These are phyloP conservation scores for Wickerhamomyces sp. DNA, from an alignment of 1,139 yeast species.

Conservation along the genomic window DNA sequence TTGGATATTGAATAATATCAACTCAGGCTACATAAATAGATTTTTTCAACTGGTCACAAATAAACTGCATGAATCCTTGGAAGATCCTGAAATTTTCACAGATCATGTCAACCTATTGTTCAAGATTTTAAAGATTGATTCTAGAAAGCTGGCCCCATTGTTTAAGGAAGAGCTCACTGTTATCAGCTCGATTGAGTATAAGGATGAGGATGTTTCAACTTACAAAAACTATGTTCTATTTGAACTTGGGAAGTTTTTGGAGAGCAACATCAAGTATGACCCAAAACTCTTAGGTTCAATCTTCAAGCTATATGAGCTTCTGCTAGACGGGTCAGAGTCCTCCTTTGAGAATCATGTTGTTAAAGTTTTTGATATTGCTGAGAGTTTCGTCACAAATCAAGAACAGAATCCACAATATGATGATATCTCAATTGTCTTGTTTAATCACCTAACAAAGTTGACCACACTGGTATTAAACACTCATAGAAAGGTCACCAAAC, in stretches of 20 bases:
- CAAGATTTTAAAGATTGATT: conserved; percentile 45
- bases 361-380: conserved; percentile 28
- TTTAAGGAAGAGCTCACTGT: conserved; percentile 54
- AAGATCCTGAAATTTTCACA: conserved; percentile 55
- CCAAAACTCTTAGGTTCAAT: conserved; percentile 30
- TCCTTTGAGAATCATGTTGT: conserved; percentile 40
- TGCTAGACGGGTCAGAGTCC: conserved; percentile 53
- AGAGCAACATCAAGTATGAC: conserved; percentile 21
- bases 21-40: conserved; percentile 53
- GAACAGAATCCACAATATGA: conserved; percentile 8
- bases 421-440: conserved; percentile 16
- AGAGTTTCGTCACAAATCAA: conserved; percentile 23
- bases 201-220: conserved; percentile 49
- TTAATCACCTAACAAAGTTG: conserved; percentile 20
- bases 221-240: conserved; percentile 52
- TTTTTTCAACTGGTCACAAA: conserved; percentile 44
- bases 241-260: conserved; percentile 43
- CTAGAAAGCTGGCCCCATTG: conserved; percentile 37
- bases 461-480: conserved; percentile 14
- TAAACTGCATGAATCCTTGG: conserved; percentile 29
- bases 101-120: conserved; percentile 50
- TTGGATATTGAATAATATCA: conserved; percentile 51
- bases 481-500: conserved; percentile 12
- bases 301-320: conserved; percentile 38
- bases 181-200: conserved; percentile 33